These are phyloP conservation scores for Candida oleophila DNA, from an alignment of 805 yeast species.

Conservation along the genomic window DNA sequence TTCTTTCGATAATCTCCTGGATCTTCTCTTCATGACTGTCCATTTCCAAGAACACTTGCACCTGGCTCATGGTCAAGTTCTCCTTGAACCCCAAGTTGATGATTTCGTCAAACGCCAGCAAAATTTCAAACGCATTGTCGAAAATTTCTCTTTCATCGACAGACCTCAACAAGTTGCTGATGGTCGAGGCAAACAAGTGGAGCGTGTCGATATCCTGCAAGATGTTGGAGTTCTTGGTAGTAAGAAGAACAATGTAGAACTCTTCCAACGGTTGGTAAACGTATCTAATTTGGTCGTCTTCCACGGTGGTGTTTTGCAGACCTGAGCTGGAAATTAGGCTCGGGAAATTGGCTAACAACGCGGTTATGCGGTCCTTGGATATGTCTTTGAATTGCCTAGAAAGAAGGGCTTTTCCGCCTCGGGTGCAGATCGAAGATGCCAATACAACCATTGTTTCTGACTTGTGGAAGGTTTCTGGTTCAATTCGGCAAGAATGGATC, in stretches of 20 bases:
- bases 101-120: slow-evolving; percentile 92
- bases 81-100: slow-evolving; percentile 88
- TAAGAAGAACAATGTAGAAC: slow-evolving; percentile 83
- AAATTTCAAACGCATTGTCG: slow-evolving; percentile 81
- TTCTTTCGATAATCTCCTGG: slow-evolving; percentile 95
- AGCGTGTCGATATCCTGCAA: slow-evolving; percentile 92
- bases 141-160: slow-evolving; percentile 82
- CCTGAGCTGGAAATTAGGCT: slow-evolving; percentile 65
- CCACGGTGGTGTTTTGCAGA: slow-evolving; percentile 90
- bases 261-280: slow-evolving; percentile 96
- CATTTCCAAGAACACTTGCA: slow-evolving; percentile 89
- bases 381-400: slow-evolving; percentile 91
- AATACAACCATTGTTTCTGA: slow-evolving; percentile 71
- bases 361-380: slow-evolving; percentile 80
- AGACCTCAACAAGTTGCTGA: slow-evolving; percentile 66
- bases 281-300: slow-evolving; percentile 87
- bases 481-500: too few species aligned
- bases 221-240: slow-evolving; percentile 88
- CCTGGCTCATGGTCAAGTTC: slow-evolving; percentile 76
- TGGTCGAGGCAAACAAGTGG: slow-evolving; percentile 78
- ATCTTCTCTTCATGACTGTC: slow-evolving; percentile 98
- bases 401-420: slow-evolving; percentile 87
- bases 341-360: slow-evolving; percentile 83
- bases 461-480: too few species aligned
- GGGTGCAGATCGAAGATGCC: slow-evolving; percentile 93